These are phyloP conservation scores for Fraxinus albicans DNA, from an alignment of 305 asterid genomes.

Conservation along the genomic window DNA sequence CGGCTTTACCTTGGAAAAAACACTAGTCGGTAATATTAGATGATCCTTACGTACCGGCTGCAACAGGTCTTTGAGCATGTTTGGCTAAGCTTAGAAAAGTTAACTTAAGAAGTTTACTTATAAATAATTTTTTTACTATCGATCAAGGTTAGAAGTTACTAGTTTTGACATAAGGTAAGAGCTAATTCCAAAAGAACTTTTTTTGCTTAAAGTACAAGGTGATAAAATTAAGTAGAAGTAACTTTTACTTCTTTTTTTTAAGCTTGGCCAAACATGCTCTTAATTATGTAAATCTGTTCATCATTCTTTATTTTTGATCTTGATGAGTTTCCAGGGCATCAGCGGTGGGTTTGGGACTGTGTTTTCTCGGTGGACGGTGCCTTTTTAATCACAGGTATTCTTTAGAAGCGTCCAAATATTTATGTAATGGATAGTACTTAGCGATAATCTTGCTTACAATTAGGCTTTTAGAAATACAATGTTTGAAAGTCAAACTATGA, in stretches of 20 bases:
- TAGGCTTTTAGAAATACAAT: background rate
- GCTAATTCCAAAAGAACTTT: background rate
- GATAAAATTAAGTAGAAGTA: background rate
- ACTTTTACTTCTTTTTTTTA: background rate
- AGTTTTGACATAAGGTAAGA: background rate
- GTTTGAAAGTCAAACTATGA: background rate
- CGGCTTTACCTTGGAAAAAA: slow-evolving; percentile 79
- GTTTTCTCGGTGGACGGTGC: slow-evolving; percentile 97
- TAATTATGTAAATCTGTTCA: background rate
- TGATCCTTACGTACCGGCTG: background rate
- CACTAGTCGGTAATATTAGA: slow-evolving; percentile 49
- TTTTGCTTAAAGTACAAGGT: background rate
- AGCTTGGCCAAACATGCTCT: background rate
- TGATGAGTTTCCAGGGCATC: slow-evolving; percentile 60
- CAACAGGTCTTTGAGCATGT: background rate
- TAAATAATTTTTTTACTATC: background rate
- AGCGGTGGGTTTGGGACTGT: slow-evolving; percentile 98
- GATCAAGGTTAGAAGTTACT: background rate
- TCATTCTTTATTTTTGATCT: slow-evolving; percentile 13
- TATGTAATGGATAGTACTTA: background rate
- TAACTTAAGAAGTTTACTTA: background rate
- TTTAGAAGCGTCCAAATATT: background rate
- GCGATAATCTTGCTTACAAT: background rate
- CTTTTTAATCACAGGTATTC: slow-evolving; percentile 79
- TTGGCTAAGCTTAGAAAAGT: background rate